Percentiles rank a stretch among this genome's conserved stretches.
These are phyloP conservation scores for Rhododendron molle DNA, from an alignment of 148 eudicot genomes.

Conservation along the genomic window DNA sequence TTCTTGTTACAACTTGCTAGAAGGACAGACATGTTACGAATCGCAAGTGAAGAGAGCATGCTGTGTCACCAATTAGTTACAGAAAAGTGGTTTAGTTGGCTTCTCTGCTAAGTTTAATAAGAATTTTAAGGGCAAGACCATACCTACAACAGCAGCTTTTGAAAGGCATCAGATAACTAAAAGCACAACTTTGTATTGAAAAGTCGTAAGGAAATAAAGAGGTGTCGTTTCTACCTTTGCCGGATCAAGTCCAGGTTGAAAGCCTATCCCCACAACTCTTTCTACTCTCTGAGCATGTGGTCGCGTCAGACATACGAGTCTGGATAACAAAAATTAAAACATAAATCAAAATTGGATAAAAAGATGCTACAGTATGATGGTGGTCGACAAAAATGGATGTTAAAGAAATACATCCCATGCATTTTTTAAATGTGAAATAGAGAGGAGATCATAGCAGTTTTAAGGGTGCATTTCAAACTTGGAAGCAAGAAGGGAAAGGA, in stretches of 20 bases:
- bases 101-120: not conserved
- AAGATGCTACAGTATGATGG: not conserved
- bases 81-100: not conserved
- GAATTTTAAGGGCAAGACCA: not conserved
- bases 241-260: slow-evolving; percentile 93
- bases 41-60: not conserved
- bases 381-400: not conserved
- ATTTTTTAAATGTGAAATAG: not conserved
- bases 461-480: not conserved
- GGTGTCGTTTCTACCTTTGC: slow-evolving; percentile 49
- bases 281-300: slow-evolving; percentile 68
- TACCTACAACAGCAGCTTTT: not conserved
- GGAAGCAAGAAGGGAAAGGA: not conserved
- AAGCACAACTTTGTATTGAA: not conserved
- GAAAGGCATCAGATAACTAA: not conserved
- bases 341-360: not conserved
- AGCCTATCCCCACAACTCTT: slow-evolving; percentile 85
- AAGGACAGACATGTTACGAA: not conserved
- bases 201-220: not conserved
- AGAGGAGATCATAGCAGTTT: not conserved
- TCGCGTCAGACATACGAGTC: slow-evolving; percentile 66
- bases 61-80: not conserved
- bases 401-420: not conserved
- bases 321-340: slow-evolving; percentile 12
- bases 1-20: not conserved